Conservation (phyloP, 225 moss, liverwort and hornwort genomes). For the Physcomitrium patens region DNA sequence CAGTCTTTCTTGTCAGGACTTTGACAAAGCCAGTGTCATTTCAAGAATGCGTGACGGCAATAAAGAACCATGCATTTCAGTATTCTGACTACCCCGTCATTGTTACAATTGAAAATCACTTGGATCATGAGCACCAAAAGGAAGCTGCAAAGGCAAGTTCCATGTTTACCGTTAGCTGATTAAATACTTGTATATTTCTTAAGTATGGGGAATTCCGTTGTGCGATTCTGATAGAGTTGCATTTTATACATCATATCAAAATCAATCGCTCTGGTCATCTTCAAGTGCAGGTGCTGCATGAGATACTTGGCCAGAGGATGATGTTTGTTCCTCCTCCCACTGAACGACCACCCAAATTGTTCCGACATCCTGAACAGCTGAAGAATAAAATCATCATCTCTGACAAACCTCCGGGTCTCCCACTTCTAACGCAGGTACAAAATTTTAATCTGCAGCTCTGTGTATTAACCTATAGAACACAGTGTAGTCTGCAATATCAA, state of each 20-base stretch:
- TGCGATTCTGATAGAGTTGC: not conserved
- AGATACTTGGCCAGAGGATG: constrained; percentile 43
- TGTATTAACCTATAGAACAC: not conserved
- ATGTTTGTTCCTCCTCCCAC: constrained; percentile 61
- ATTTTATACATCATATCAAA: not conserved
- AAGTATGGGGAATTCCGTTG: not conserved
- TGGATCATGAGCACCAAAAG: constrained; percentile 58
- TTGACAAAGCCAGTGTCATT: constrained; percentile 76
- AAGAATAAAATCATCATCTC: constrained; percentile 83
- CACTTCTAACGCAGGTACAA: constrained; percentile 64
- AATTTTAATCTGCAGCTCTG: not conserved
- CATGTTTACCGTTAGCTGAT: not conserved
- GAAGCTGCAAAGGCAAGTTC: constrained; percentile 68
- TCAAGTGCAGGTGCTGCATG: constrained; percentile 57
- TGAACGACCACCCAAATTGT: constrained; percentile 61
- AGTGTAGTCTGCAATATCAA: not conserved
- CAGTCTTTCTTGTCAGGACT: constrained; percentile 57
- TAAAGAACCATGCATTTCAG: constrained; percentile 71
- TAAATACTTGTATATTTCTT: not conserved
- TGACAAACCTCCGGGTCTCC: constrained; percentile 69
- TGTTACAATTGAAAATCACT: constrained; percentile 93
- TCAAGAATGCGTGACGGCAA: constrained; percentile 69
- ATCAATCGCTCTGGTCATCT: constrained; percentile 9
- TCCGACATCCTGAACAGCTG: constrained; percentile 68
- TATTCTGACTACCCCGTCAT: constrained; percentile 84